Conservation (phyloP, 768 basidiomycete species). For the Tylopilus balloui region DNA sequence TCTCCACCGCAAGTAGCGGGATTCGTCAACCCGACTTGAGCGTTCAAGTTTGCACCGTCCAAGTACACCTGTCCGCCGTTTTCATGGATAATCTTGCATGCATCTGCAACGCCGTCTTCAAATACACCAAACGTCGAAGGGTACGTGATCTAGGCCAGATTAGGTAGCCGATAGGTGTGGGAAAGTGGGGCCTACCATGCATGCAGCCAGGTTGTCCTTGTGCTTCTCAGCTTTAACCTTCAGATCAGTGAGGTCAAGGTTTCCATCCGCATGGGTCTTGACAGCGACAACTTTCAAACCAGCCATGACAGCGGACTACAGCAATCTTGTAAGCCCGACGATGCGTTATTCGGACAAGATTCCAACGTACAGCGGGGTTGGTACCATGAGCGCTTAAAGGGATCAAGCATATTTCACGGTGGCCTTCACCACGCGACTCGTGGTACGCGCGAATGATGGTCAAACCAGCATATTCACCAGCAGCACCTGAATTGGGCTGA, state of each 20-base stretch:
- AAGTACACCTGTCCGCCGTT: constrained; percentile 97
- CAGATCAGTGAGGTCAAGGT: constrained; percentile 84
- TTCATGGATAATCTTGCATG: constrained; percentile 90
- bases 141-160: constrained; percentile 72
- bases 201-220: constrained; percentile 88
- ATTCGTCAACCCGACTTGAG: constrained; percentile 89
- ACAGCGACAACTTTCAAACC: constrained; percentile 96
- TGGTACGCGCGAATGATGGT: constrained; percentile 93
- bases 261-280: constrained; percentile 83
- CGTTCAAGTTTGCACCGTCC: constrained; percentile 92
- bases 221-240: constrained; percentile 84
- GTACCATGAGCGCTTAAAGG: constrained; percentile 97
- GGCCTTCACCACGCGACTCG: constrained; percentile 76
- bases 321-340: constrained; percentile 13
- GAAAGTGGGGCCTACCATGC: constrained; percentile 63
- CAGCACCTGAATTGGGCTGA: constrained; percentile 99
- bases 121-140: constrained; percentile 98
- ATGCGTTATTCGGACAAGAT: not conserved
- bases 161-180: constrained; percentile 4
- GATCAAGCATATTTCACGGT: constrained; percentile 89
- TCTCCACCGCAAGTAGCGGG: constrained; percentile 95
- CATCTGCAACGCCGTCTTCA: constrained; percentile 84
- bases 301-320: constrained; percentile 91
- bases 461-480: constrained; percentile 96
- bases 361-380: constrained; percentile 79